Conservation (phyloP, 306 rosid genomes). For the cucumber (Cucumis sativus) region Cucumber_9930_V3 NC_026659.2:9974501-9975000, state of each 20-base stretch:
- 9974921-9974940: no score
- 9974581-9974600: neutral
- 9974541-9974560: neutral
- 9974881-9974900: no score
- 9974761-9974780: neutral
- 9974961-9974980: no score
- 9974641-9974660: neutral
- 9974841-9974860: no score
- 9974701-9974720: neutral
- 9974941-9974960: no score
- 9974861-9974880: no score
- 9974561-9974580: neutral
- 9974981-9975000: no score
- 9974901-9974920: no score
- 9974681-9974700: constrained; percentile 1
- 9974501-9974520: neutral
- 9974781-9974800: neutral
- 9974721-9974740: neutral
- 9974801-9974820: no score
- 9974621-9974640: neutral
- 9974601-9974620: neutral
- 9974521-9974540: neutral
- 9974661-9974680: constrained; percentile 1
- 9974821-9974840: no score
- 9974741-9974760: neutral